Evolutionary conservation across 768 basidiomycete species (phyloP), one percentile per base, ranked within the genome.

Genomic region (Mrakia gelida): DNA sequence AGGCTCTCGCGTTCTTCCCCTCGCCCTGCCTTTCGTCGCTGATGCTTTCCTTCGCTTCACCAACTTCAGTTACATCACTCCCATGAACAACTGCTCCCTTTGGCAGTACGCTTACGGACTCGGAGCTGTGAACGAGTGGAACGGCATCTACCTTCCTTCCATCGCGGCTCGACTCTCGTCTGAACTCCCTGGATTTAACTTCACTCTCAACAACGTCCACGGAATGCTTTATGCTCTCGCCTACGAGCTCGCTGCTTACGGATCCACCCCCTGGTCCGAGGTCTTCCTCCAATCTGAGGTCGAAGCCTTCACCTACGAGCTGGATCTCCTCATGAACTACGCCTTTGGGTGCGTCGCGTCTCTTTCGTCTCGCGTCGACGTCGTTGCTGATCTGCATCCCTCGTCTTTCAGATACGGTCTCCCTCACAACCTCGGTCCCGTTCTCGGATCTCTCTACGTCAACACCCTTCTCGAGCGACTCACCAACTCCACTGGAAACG

Each of bases 141-240:
- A 82, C 21, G 80, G 71, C 0, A 80, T 83, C 56, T 86, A 86
- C 80, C 83, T 85, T 70, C 84, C 82, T 15, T 81, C 83, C 30
- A 86, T 86, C 79, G 82, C 84, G 30, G 79, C 81, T 52, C 84
- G 84, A 41, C 83, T 87, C 30, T 84, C 84, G 73, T 81, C 80
- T 49, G 80, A 85, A 56, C 75, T 87, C 32, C 85, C 84, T n/a
- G 77, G 77, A 4, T 79, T 86, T 18, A 80, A 83, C 72, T 77
- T 87, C 26, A 83, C 84, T 32, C 41, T 68, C 28, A 28, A 45
- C 59, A 62, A 75, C 38, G 71, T 83, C 21, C 84, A 85, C 73
- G 86, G 86, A 41, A 86, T 86, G 65, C 80, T 87, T 30, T 87
- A 86, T 80, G 49, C 49, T 52, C 86, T 85, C 68, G 86, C 86